Percentiles rank a stretch among this genome's conserved stretches.
Evolutionary conservation across 169 alveolate species (phyloP).

Genomic region (Plasmodium knowlesi): DNA sequence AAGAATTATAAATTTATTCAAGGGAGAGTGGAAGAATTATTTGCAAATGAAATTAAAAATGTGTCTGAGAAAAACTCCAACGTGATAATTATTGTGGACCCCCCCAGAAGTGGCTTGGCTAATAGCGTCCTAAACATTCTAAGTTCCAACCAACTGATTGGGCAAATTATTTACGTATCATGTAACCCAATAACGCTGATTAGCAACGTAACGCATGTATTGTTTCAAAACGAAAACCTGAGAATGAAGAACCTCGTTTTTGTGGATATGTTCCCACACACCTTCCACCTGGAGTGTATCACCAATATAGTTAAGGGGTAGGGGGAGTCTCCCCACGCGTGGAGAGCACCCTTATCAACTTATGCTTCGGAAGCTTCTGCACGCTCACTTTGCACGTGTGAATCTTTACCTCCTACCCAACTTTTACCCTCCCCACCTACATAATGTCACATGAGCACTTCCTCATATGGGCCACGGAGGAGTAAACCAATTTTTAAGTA

Average conservation of each 20-base stretch:
- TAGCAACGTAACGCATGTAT: conserved; percentile 54
- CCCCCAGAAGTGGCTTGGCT: conserved; percentile 73
- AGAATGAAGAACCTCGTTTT: conserved; percentile 61
- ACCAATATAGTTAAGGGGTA: conserved; percentile 25
- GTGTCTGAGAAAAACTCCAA: conserved; percentile 22
- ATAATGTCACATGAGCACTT: background rate
- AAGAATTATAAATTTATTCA: conserved; percentile 70
- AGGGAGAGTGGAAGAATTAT: conserved; percentile 73
- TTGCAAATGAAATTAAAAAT: conserved; percentile 62
- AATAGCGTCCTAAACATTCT: conserved; percentile 50
- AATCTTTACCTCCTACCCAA: background rate
- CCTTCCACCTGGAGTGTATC: conserved; percentile 72
- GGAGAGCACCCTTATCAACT: background rate
- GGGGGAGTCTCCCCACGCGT: background rate
- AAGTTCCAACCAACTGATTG: conserved; percentile 39
- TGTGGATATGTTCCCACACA: conserved; percentile 76
- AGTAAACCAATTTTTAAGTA: background rate
- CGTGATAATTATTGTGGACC: conserved; percentile 70
- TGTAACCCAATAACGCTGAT: conserved; percentile 61
- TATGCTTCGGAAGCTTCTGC: background rate
- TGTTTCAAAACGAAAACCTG: conserved; percentile 58
- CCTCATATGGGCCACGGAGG: background rate
- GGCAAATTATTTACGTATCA: conserved; percentile 74
- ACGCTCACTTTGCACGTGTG: background rate
- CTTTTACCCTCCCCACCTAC: background rate